Percentiles rank a stretch among this genome's conserved stretches.
Evolutionary conservation across 768 basidiomycete species (phyloP).

Genomic region (Naematelia aurantialba): DNA sequence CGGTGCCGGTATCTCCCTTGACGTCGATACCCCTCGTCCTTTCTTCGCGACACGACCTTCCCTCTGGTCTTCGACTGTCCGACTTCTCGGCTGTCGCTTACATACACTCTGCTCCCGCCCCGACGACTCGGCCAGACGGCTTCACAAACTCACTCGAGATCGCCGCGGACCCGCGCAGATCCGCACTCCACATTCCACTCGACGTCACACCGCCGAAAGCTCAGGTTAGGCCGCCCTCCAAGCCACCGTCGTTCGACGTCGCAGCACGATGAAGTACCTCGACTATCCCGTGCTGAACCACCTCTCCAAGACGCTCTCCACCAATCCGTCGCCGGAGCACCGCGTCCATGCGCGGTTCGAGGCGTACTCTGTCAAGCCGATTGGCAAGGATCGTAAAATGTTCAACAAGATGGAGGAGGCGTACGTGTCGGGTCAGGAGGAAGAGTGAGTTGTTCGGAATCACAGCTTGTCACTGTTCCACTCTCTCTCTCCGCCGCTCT

Average conservation of each 20-base stretch:
- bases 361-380: conserved; percentile 96
- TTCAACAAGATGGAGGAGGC: conserved; percentile 86
- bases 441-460: conserved; percentile 42
- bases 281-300: conserved; percentile 73
- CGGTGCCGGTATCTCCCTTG: neutral
- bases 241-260: too few relatives aligned
- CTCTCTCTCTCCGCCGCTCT: too few relatives aligned
- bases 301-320: conserved; percentile 73
- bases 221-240: too few relatives aligned
- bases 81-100: neutral
- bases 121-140: too few relatives aligned
- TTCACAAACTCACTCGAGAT: too few relatives aligned
- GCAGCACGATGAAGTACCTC: conserved; percentile 75
- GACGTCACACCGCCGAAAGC: too few relatives aligned
- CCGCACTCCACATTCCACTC: too few relatives aligned
- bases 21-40: neutral
- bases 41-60: neutral
- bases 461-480: too few relatives aligned
- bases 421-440: conserved; percentile 67
- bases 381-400: conserved; percentile 93
- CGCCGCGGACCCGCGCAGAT: too few relatives aligned
- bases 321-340: conserved; percentile 60
- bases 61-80: neutral
- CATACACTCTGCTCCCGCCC: too few relatives aligned
- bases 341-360: conserved; percentile 88